These are phyloP conservation scores for Pouteria campechiana DNA, from an alignment of 179 eudicot species.

Conservation along the genomic window DNA sequence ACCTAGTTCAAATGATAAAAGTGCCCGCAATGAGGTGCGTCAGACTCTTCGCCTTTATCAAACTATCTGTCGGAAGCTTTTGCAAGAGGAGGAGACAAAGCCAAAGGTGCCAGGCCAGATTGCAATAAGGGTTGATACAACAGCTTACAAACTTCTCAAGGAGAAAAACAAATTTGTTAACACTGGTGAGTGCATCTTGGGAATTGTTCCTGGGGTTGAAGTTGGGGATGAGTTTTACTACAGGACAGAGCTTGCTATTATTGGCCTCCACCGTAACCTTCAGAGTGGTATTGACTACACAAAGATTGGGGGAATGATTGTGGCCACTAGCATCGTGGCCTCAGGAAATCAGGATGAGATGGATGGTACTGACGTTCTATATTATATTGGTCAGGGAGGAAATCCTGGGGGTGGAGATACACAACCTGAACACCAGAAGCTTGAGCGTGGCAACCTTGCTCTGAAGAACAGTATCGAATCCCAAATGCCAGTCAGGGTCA, in stretches of 20 bases:
- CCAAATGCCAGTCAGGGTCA: conserved; percentile 57
- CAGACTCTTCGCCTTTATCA: conserved; percentile 55
- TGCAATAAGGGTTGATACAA: conserved; percentile 39
- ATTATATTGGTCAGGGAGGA: conserved; percentile 83
- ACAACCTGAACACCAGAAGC: conserved; percentile 70
- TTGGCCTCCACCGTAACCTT: conserved; percentile 62
- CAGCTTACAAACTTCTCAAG: conserved; percentile 33
- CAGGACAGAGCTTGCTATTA: conserved; percentile 61
- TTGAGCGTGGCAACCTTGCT: conserved; percentile 75
- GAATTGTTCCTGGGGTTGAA: conserved; percentile 80
- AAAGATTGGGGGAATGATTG: conserved; percentile 12
- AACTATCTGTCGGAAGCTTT: conserved; percentile 40
- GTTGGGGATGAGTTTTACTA: conserved; percentile 71
- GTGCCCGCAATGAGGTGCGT: conserved; percentile 48
- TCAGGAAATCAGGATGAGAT: conserved; percentile 60
- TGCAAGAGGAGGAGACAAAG: conserved; percentile 50
- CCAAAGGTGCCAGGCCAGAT: conserved; percentile 8
- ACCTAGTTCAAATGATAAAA: conserved; percentile 20
- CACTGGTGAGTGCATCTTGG: conserved; percentile 22
- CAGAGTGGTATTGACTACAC: conserved; percentile 67
- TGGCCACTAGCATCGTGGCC: conserved; percentile 77
- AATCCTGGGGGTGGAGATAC: conserved; percentile 27
- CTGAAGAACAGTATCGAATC: conserved; percentile 45
- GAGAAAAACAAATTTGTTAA: conserved; percentile 33
- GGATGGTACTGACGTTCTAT: conserved; percentile 47